Evolutionary conservation across 2,329 filamentous ascomycete species (phyloP).

Genomic region (Cadophora gregata): DNA sequence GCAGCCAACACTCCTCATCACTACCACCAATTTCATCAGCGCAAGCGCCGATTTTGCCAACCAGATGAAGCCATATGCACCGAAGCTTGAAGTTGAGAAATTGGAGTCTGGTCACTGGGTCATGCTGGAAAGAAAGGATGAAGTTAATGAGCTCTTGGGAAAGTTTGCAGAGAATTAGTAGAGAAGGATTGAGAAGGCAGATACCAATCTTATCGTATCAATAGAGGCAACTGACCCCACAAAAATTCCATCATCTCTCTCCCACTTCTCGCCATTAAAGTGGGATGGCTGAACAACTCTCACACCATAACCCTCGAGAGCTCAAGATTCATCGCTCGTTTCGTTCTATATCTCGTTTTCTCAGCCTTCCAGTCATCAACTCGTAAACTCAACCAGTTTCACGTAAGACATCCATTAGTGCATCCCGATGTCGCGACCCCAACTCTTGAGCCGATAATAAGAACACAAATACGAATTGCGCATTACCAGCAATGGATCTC

Average conservation of each 20-base stretch:
- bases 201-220: too few species aligned
- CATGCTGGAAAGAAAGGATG: conserved; percentile 30
- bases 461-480: too few species aligned
- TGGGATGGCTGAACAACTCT: too few species aligned
- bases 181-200: background rate
- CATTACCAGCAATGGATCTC: too few species aligned
- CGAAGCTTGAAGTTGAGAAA: conserved; percentile 17
- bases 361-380: background rate
- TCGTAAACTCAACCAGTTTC: background rate
- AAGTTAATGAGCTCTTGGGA: conserved; percentile 25
- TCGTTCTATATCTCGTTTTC: too few species aligned
- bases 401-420: background rate
- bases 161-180: conserved; percentile 20
- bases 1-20: conserved; percentile 28
- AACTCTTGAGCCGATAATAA: too few species aligned
- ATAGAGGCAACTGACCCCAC: too few species aligned
- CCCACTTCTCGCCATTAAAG: too few species aligned
- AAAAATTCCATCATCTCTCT: too few species aligned
- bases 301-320: too few species aligned
- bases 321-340: too few species aligned
- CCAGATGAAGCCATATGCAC: conserved; percentile 27
- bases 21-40: conserved; percentile 26
- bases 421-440: background rate
- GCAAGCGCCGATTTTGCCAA: conserved; percentile 25
- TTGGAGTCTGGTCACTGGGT: conserved; percentile 33